Evolutionary conservation across 179 eudicot species (phyloP).

Genomic region (Actinidia arguta): DNA sequence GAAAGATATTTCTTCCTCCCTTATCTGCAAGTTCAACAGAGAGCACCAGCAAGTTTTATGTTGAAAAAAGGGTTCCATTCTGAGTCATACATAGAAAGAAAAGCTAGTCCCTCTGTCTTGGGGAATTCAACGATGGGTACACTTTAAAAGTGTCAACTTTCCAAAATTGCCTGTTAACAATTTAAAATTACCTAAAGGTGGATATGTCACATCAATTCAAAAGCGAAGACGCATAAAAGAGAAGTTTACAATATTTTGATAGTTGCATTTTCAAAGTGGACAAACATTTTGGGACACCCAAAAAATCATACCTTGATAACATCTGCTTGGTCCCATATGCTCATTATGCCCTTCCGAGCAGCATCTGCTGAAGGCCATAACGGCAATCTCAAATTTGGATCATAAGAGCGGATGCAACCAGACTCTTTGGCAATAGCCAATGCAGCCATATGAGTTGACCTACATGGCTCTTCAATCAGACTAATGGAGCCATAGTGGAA

Average conservation of each 20-base stretch:
- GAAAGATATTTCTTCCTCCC: conserved; percentile 83
- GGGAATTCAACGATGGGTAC: too few species aligned
- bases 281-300: too few species aligned
- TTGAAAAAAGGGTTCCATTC: background rate
- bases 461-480: conserved; percentile 75
- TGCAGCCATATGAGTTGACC: conserved; percentile 75
- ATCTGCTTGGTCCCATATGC: conserved; percentile 82
- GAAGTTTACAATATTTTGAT: too few species aligned
- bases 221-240: too few species aligned
- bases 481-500: conserved; percentile 81
- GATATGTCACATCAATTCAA: too few species aligned
- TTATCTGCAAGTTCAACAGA: conserved; percentile 52
- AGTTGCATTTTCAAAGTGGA: too few species aligned
- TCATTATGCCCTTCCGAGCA: conserved; percentile 69
- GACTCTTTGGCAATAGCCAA: conserved; percentile 61
- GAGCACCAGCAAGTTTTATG: background rate
- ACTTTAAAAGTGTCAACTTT: too few species aligned
- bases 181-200: too few species aligned
- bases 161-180: too few species aligned
- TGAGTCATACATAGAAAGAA: background rate
- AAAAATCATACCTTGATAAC: conserved; percentile 55
- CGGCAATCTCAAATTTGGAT: conserved; percentile 70
- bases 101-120: too few species aligned
- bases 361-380: conserved; percentile 79
- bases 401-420: conserved; percentile 69